phyloP scores from a whole-genome alignment of 495 filamentous ascomycete genomes.

The Aspergillus conjunctus region DNA sequence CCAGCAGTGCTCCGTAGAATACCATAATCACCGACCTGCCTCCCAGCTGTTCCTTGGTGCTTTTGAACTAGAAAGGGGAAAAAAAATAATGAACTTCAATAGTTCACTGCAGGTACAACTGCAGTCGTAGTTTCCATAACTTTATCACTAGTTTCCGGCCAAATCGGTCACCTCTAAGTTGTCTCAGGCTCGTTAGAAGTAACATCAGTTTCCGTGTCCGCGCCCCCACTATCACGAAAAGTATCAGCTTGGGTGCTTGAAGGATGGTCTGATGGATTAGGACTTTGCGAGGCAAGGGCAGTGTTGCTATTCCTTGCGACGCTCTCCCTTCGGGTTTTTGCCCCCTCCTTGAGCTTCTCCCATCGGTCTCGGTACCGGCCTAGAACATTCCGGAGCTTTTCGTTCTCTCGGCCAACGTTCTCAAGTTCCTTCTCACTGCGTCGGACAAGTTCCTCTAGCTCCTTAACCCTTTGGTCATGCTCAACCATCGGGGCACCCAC shows the following conservation, averaged over 20 bases:
- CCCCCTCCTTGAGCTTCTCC: conserved; percentile 83
- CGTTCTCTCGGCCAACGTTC: conserved; percentile 63
- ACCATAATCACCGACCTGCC: too few species aligned
- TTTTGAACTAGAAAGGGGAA: too few species aligned
- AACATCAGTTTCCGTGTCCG: conserved; percentile 1
- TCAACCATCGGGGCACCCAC: conserved; percentile 31
- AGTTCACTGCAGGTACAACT: too few species aligned
- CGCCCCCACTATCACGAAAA: background rate
- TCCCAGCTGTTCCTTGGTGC: too few species aligned
- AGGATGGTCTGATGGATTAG: conserved; percentile 1
- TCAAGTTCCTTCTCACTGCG: conserved; percentile 58
- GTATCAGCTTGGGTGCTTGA: background rate
- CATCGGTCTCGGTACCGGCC: conserved; percentile 74
- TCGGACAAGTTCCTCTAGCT: conserved; percentile 46
- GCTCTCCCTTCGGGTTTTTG: conserved; percentile 58
- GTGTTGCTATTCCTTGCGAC: conserved; percentile 5
- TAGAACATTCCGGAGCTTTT: conserved; percentile 66
- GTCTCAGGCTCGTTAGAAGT: conserved; percentile 7
- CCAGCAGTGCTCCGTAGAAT: too few species aligned
- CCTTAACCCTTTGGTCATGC: conserved; percentile 49
- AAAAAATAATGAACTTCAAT: too few species aligned
- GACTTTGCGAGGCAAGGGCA: background rate
- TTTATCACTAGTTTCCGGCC: too few species aligned
- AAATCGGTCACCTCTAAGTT: background rate
- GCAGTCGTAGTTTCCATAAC: too few species aligned